phyloP scores from a whole-genome alignment of 257 asterid genomes.

The Nicotiana paniculata region DNA sequence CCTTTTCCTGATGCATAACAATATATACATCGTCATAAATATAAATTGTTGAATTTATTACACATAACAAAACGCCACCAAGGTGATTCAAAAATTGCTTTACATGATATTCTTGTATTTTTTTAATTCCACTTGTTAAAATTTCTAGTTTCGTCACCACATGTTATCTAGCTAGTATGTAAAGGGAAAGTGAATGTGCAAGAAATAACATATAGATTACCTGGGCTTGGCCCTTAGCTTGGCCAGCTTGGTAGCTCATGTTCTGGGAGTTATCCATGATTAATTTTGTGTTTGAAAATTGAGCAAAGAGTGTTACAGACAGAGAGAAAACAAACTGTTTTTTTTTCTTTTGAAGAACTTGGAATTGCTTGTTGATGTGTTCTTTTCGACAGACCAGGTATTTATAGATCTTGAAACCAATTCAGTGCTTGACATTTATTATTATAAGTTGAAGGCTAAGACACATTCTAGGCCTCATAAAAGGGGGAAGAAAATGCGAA shows the following conservation, averaged over 20 bases:
- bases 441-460: not conserved
- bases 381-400: not conserved
- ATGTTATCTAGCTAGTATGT: not conserved
- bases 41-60: not conserved
- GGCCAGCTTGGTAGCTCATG: slow-evolving; percentile 29
- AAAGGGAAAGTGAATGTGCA: not conserved
- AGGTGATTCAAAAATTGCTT: not conserved
- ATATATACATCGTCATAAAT: not conserved
- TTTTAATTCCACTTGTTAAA: not conserved
- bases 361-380: not conserved
- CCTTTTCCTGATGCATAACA: slow-evolving; percentile 24
- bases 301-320: not conserved
- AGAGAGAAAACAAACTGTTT: not conserved
- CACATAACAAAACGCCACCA: not conserved
- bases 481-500: not conserved
- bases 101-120: not conserved
- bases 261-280: slow-evolving; percentile 19
- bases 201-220: not conserved
- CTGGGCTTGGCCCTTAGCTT: slow-evolving; percentile 32
- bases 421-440: not conserved
- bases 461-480: not conserved
- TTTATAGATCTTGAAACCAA: not conserved
- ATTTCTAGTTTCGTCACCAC: not conserved
- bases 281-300: not conserved
- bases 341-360: not conserved